Evolutionary conservation across 2,329 filamentous ascomycete species (phyloP).

Genomic region (Penicillium sp.): DNA sequence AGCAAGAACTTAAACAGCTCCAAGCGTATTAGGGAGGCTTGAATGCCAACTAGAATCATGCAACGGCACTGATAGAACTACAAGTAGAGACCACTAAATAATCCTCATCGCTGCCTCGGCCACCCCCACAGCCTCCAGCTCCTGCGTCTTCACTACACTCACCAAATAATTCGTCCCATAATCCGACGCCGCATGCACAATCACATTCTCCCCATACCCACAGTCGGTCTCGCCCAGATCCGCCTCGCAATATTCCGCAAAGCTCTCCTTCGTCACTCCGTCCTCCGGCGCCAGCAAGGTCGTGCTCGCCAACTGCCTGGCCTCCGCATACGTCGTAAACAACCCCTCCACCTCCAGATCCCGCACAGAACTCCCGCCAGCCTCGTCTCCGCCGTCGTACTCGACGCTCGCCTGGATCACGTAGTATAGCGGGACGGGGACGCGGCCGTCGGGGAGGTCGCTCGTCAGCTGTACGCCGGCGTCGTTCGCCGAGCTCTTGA

Average conservation of each 20-base stretch:
- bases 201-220: slow-evolving; percentile 38
- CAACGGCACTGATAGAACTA: too few relatives aligned
- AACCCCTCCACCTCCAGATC: slow-evolving; percentile 31
- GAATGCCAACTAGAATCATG: too few relatives aligned
- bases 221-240: slow-evolving; percentile 30
- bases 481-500: slow-evolving; percentile 30
- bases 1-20: too few relatives aligned
- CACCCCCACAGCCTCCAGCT: slow-evolving; percentile 32
- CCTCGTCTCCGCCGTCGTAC: slow-evolving; percentile 30
- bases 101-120: slow-evolving; percentile 28
- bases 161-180: slow-evolving; percentile 35
- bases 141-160: slow-evolving; percentile 33
- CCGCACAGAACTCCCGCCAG: slow-evolving; percentile 20
- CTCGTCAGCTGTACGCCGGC: slow-evolving; percentile 17
- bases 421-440: slow-evolving; percentile 31
- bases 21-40: too few relatives aligned
- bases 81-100: background rate
- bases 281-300: slow-evolving; percentile 27
- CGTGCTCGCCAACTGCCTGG: slow-evolving; percentile 28
- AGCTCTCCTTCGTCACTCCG: slow-evolving; percentile 30
- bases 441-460: slow-evolving; percentile 29
- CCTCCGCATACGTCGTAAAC: slow-evolving; percentile 31
- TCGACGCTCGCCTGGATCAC: slow-evolving; percentile 32
- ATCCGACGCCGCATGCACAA: slow-evolving; percentile 34
- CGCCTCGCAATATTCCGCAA: slow-evolving; percentile 33